Percentiles rank a stretch among this genome's conserved stretches.
phyloP scores from a whole-genome alignment of 805 yeast genomes.

The Cyberlindnera xishuangbannaensis region DNA sequence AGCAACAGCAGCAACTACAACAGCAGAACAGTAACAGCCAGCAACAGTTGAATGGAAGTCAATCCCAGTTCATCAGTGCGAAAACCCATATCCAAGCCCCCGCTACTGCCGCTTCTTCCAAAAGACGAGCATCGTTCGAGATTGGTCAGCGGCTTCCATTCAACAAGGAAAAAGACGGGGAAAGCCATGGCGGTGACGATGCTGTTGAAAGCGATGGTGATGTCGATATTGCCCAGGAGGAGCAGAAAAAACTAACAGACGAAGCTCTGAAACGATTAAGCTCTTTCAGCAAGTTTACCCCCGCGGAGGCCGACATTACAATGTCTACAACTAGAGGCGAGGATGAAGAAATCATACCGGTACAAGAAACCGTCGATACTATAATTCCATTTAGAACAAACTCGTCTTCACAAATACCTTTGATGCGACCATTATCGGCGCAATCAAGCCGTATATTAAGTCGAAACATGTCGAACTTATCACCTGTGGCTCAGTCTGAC shows the following conservation, averaged over 20 bases:
- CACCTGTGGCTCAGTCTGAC: conserved; percentile 9
- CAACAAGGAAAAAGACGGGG: conserved; percentile 25
- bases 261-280: conserved; percentile 35
- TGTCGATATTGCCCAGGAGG: conserved; percentile 21
- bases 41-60: conserved; percentile 10
- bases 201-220: conserved; percentile 23
- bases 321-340: conserved; percentile 7
- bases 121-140: conserved; percentile 26
- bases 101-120: conserved; percentile 32
- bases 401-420: conserved; percentile 4
- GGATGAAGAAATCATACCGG: conserved; percentile 4
- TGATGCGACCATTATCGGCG: conserved; percentile 8
- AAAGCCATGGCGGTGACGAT: conserved; percentile 8
- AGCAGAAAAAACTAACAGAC: conserved; percentile 32
- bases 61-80: conserved; percentile 24
- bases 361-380: conserved; percentile 4
- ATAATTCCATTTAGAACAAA: conserved; percentile 5
- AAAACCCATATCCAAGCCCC: conserved; percentile 37
- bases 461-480: conserved; percentile 6
- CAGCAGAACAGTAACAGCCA: conserved; percentile 2
- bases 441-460: conserved; percentile 7
- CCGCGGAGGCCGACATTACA: conserved; percentile 24
- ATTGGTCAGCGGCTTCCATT: conserved; percentile 31
- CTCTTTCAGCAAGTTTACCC: conserved; percentile 23
- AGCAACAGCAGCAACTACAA: conserved; percentile 1